Conservation (phyloP, 108 stramenopile genomes). For the Conticribra weissflogii region DNA sequence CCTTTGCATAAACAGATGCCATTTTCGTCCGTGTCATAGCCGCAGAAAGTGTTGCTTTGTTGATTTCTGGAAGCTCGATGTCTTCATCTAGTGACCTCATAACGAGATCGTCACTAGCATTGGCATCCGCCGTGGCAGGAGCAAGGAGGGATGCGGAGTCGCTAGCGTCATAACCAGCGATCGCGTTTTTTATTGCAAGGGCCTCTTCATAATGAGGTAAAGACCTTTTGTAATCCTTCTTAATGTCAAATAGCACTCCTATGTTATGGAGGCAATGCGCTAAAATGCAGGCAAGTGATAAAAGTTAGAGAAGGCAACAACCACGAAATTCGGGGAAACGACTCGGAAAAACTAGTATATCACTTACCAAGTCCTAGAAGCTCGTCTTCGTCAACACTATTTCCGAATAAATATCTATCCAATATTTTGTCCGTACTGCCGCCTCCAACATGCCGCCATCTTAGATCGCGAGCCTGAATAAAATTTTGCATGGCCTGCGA, state of each 20-base stretch:
- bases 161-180: conserved; percentile 22
- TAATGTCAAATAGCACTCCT: conserved; percentile 39
- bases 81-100: conserved; percentile 29
- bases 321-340: background rate
- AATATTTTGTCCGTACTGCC: conserved; percentile 40
- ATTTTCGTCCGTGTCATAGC: conserved; percentile 36
- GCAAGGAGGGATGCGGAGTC: conserved; percentile 17
- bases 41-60: conserved; percentile 35
- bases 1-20: conserved; percentile 40
- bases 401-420: conserved; percentile 31
- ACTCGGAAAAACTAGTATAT: background rate
- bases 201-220: conserved; percentile 48
- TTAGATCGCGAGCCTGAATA: conserved; percentile 42
- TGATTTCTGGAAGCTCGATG: conserved; percentile 9
- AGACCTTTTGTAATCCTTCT: conserved; percentile 43
- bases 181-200: conserved; percentile 34
- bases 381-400: conserved; percentile 38
- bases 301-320: background rate
- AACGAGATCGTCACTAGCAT: conserved; percentile 24
- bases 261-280: conserved; percentile 49
- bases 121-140: conserved; percentile 4
- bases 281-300: background rate
- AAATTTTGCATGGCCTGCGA: conserved; percentile 43
- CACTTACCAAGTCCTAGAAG: conserved; percentile 40
- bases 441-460: conserved; percentile 42